Evolutionary conservation across 306 rosid genomes (phyloP).

Genomic region (Cucurbita ficifolia): DNA sequence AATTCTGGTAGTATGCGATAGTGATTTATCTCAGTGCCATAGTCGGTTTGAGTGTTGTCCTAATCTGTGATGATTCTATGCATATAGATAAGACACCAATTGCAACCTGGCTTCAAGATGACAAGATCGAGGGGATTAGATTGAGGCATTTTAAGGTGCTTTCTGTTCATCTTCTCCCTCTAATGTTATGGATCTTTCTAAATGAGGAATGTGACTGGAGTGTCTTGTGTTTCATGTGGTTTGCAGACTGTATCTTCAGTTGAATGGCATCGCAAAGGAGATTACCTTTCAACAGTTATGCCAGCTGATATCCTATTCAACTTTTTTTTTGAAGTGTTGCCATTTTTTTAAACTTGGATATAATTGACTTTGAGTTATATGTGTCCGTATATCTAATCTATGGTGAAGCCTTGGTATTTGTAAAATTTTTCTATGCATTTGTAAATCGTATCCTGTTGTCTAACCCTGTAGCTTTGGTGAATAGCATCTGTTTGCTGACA

Average conservation of each 20-base stretch:
- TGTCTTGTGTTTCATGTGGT: constrained; percentile 11
- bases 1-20: constrained; percentile 47
- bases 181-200: background rate
- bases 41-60: background rate
- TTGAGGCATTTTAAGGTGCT: constrained; percentile 76
- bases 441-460: background rate
- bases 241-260: constrained; percentile 71
- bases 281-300: constrained; percentile 80
- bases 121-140: constrained; percentile 46
- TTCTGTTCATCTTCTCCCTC: constrained; percentile 3
- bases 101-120: constrained; percentile 74
- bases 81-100: constrained; percentile 23
- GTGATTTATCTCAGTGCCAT: background rate
- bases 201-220: constrained; percentile 3
- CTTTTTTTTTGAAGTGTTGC: background rate
- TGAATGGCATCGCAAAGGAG: constrained; percentile 95
- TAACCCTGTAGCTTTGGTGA: background rate
- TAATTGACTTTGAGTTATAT: background rate
- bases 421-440: background rate
- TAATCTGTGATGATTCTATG: constrained; percentile 12
- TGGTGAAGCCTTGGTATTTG: background rate
- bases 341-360: background rate
- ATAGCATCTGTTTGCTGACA: background rate
- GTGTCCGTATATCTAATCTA: background rate
- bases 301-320: constrained; percentile 80